phyloP scores from a whole-genome alignment of 1,139 yeast species.

The Geotrichum macrosporum region DNA sequence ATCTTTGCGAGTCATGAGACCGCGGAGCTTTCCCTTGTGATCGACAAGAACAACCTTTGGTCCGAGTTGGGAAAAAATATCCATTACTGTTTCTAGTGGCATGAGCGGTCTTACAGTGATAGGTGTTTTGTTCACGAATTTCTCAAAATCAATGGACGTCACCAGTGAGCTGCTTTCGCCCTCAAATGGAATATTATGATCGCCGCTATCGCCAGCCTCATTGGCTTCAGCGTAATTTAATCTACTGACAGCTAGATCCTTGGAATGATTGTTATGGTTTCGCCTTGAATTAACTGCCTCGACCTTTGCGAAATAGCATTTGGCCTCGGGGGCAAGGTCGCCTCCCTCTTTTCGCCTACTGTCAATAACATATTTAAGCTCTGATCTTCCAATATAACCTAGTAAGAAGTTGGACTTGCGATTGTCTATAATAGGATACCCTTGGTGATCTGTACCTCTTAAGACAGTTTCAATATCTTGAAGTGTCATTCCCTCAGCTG shows the following conservation, averaged over 20 bases:
- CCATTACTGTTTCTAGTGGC: constrained; percentile 59
- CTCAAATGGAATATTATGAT: neutral
- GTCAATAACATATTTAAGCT: constrained; percentile 32
- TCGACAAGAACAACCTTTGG: constrained; percentile 68
- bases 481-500: constrained; percentile 42
- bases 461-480: constrained; percentile 37
- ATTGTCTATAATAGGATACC: constrained; percentile 33
- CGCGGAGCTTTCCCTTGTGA: constrained; percentile 49
- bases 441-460: constrained; percentile 47
- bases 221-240: neutral
- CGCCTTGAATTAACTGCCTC: constrained; percentile 12
- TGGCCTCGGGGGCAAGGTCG: constrained; percentile 19
- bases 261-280: constrained; percentile 1
- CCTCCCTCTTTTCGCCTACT: constrained; percentile 22
- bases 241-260: neutral
- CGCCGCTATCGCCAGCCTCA: neutral
- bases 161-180: neutral
- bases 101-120: constrained; percentile 53
- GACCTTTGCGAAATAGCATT: constrained; percentile 28
- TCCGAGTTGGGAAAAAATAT: constrained; percentile 72
- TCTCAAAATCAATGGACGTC: constrained; percentile 19
- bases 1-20: constrained; percentile 65
- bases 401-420: constrained; percentile 26
- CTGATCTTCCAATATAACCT: constrained; percentile 39
- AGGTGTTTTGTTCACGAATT: constrained; percentile 50